Conservation (phyloP, 495 filamentous ascomycete species). For the Bacidia rubella region DNA sequence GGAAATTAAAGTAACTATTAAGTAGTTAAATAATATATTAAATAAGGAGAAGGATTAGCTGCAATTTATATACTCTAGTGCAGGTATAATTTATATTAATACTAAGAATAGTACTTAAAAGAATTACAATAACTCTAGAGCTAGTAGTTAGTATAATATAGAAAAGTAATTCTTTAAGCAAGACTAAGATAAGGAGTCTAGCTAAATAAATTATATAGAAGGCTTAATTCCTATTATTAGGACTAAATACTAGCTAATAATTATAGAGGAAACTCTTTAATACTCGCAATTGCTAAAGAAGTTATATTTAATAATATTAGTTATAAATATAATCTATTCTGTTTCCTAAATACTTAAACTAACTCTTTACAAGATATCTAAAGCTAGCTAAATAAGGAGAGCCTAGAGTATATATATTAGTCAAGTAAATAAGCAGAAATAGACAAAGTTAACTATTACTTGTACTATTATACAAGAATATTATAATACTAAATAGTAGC, state of each 20-base stretch:
- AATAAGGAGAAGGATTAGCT: not conserved
- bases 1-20: not conserved
- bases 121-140: conserved; percentile 1
- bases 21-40: not conserved
- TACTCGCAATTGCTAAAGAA: not conserved
- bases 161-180: not conserved
- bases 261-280: not conserved
- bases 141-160: not conserved
- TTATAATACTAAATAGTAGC: not conserved
- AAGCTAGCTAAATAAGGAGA: not conserved
- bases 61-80: not conserved
- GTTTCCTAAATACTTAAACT: not conserved
- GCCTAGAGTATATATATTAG: not conserved
- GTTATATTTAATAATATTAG: not conserved
- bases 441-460: not conserved
- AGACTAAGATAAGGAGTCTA: not conserved
- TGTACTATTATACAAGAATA: not conserved
- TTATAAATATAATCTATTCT: not conserved
- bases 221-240: not conserved
- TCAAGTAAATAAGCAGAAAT: not conserved
- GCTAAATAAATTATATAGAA: not conserved
- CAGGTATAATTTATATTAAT: not conserved
- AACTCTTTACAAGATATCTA: not conserved
- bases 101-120: not conserved
- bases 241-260: not conserved